Evolutionary conservation across 176 grass and related monocot genomes (phyloP).

Genomic region (Paspalum vaginatum): DNA sequence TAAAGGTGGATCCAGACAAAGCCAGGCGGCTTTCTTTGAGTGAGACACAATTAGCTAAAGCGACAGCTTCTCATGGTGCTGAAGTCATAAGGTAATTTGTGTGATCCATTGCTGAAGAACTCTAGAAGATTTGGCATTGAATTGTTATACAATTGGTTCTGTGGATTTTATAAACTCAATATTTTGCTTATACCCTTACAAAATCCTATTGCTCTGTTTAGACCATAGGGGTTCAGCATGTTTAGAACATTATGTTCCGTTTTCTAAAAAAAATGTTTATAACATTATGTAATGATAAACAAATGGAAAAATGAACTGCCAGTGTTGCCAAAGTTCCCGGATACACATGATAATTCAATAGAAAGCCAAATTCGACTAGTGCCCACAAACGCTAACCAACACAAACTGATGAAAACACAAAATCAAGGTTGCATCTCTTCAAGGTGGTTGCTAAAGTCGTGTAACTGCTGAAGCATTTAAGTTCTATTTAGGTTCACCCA

Average conservation of each 20-base stretch:
- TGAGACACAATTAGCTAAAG: conserved; percentile 75
- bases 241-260: too few species aligned
- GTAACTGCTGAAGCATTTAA: conserved; percentile 16
- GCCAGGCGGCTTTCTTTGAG: conserved; percentile 82
- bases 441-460: neutral
- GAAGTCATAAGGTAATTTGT: conserved; percentile 79
- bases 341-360: neutral
- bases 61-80: conserved; percentile 59
- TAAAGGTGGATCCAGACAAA: conserved; percentile 63
- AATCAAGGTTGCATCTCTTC: conserved; percentile 3
- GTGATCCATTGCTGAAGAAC: neutral
- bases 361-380: neutral
- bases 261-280: too few species aligned
- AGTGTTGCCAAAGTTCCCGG: neutral
- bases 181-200: neutral
- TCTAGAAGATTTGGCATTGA: neutral
- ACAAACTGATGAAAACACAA: neutral
- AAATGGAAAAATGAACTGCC: neutral
- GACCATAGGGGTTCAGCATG: neutral
- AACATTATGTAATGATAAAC: neutral
- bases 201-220: neutral
- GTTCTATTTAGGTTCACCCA: conserved; percentile 77
- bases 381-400: neutral
- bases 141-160: neutral
- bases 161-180: neutral